Conservation (phyloP, 129 eudicot species). For the Tagetes erecta region DNA sequence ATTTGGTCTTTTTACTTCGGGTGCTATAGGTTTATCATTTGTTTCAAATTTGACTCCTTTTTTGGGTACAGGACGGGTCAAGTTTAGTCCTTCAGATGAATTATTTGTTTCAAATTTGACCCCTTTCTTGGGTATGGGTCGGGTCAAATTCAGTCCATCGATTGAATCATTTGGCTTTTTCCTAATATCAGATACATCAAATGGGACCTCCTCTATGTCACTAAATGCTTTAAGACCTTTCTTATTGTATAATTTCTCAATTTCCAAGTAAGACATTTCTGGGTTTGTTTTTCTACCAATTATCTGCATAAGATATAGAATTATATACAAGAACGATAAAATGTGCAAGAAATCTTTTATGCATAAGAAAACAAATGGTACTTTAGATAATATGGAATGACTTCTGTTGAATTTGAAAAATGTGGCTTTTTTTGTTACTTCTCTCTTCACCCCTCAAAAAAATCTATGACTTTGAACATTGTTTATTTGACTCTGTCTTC, state of each 20-base stretch:
- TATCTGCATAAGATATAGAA: constrained; percentile 48
- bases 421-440: constrained; percentile 3
- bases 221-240: constrained; percentile 48
- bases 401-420: not conserved
- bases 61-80: constrained; percentile 70
- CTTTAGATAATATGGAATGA: not conserved
- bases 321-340: not conserved
- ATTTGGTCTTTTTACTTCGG: constrained; percentile 33
- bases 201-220: constrained; percentile 66
- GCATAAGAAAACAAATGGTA: not conserved
- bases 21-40: constrained; percentile 42
- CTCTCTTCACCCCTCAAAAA: not conserved
- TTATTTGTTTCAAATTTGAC: constrained; percentile 44
- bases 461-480: constrained; percentile 1
- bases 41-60: constrained; percentile 61
- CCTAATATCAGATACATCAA: constrained; percentile 49
- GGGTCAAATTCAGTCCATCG: constrained; percentile 56
- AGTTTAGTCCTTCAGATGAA: constrained; percentile 50
- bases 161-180: constrained; percentile 37
- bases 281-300: constrained; percentile 66
- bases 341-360: constrained; percentile 3
- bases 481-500: constrained; percentile 5
- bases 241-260: constrained; percentile 63
- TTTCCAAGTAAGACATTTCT: constrained; percentile 59
- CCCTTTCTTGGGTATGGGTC: constrained; percentile 67